These are phyloP conservation scores for Piper longum DNA, from an alignment of 164 flowering plant genomes.

Conservation along the genomic window DNA sequence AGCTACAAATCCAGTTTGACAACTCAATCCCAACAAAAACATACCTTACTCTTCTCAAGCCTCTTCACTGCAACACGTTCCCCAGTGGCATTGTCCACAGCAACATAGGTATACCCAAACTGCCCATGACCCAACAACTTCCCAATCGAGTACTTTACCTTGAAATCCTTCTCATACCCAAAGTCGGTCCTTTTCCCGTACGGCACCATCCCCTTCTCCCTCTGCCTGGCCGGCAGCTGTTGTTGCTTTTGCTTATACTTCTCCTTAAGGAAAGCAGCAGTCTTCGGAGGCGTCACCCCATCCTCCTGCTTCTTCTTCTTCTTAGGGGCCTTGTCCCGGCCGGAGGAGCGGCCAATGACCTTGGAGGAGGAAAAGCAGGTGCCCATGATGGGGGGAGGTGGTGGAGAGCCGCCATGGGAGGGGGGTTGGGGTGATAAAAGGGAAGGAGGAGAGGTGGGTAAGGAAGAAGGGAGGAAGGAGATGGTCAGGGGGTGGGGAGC, in stretches of 20 bases:
- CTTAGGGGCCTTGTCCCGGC: neutral
- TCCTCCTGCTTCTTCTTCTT: conserved; percentile 5
- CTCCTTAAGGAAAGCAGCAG: conserved; percentile 11
- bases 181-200: conserved; percentile 88
- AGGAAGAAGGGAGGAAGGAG: conserved; percentile 2
- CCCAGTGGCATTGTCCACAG: conserved; percentile 51
- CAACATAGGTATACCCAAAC: conserved; percentile 90
- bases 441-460: neutral
- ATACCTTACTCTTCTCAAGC: conserved; percentile 87
- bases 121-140: conserved; percentile 91
- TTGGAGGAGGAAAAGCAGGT: conserved; percentile 48
- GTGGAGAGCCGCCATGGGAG: neutral
- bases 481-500: neutral
- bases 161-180: conserved; percentile 73
- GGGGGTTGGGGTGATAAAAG: neutral
- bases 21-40: neutral
- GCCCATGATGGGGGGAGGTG: conserved; percentile 44
- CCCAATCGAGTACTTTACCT: conserved; percentile 49
- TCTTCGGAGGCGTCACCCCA: conserved; percentile 12
- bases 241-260: conserved; percentile 7
- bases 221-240: conserved; percentile 2
- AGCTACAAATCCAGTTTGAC: too few species aligned
- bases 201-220: conserved; percentile 28
- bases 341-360: conserved; percentile 27
- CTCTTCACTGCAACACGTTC: conserved; percentile 95